Base-by-base conservation (phyloP, 805 yeast genomes). In the Sugiyamaella smithiae region DNA sequence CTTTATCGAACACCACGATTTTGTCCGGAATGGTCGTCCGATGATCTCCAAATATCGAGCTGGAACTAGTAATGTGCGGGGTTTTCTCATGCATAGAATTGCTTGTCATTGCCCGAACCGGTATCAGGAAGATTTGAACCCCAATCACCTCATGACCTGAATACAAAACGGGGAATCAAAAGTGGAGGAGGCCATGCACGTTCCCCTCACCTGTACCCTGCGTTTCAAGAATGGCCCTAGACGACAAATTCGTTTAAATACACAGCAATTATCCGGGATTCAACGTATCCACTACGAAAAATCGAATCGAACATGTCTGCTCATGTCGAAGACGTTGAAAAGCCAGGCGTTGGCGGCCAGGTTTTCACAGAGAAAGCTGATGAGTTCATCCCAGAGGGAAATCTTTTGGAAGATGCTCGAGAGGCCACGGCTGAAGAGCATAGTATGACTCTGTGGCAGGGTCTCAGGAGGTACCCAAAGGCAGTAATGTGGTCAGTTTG, bases 401-500 rank as follows among this genome's bases (percentile, higher is more conserved):
- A 3, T 29, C 14, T 29, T 16, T 16, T 29, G 6, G 33, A 29
- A n/a, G 57, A 46, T 16, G 54, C 57, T 28, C 28, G 43, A 16
- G 47, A 45, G 16, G 57, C 57, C 14, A 40, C 54, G 12, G 46
- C 32, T 3, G 37, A n/a, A 22, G 69, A 66, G 46, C 65, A 62
- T 48, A 31, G 40, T 9, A 59, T 65, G 64, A 43, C 65, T 7
- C 42, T 62, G 7, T 19, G 49, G 23, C 64, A 68, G 46, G 77
- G 72, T 22, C n/a, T 52, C 29, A 40, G 31, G 20, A 17, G 12
- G 33, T 71, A 72, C 55, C 75, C 75, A 14, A 66, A 62, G 46
- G 77, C 78, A 6, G 70, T 68, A 1, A 50, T 67, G 40, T 76
- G 79, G 80, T 70, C 78, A 2, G 52, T 73, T 11, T 59, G 72